Base-by-base conservation (phyloP, 768 basidiomycete genomes). In the Termitomyces sp. region DNA sequence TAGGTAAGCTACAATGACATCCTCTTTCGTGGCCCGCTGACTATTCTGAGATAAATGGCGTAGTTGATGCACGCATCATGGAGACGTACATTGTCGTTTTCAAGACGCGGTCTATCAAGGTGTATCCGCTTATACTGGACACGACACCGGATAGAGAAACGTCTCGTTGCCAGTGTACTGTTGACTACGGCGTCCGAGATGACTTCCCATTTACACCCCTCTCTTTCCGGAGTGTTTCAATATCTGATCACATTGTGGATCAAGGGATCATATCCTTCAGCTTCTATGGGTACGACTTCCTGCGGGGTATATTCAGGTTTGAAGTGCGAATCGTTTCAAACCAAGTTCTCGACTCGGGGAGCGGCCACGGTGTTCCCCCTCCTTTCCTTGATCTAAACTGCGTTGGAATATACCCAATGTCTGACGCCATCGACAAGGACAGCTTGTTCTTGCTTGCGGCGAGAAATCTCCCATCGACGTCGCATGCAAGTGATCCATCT, bases 241-340 rank as follows among this genome's bases (percentile, higher is more conserved):
- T 78, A 30, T 77, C 81, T 1, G 68, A 71, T 15, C 61, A 56
- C 61, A 54, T 55, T 28, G 52, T 58, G 6, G 28, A 59, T 7
- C 61, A 58, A 23, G 35, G 41, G 7, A 42, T 26, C 17, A 51
- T 61, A n/a, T 60, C 59, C 11, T 40, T 81, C 35, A 71, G 66
- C n/a, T 65, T 82, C 59, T 73, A 85, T 48, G 75, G 69, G 3
- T 75, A 74, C 41, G 77, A 78, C 40, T 69, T 74, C 11, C 68
- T 73, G 17, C 77, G 75, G 63, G 83, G 84, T 1, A 73, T 85
- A 30, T 82, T 79, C 59, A 76, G 77, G 53, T 85, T 72, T 54
- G 50, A 64, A 26, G 70, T 82, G n/a, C 48, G 44, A 23, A 50
- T 79, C 11, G 55, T 52, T 2, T 57, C 71, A 14, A 40, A n/a